phyloP scores from a whole-genome alignment of 148 eudicot species.

The Rheum nobile region DNA sequence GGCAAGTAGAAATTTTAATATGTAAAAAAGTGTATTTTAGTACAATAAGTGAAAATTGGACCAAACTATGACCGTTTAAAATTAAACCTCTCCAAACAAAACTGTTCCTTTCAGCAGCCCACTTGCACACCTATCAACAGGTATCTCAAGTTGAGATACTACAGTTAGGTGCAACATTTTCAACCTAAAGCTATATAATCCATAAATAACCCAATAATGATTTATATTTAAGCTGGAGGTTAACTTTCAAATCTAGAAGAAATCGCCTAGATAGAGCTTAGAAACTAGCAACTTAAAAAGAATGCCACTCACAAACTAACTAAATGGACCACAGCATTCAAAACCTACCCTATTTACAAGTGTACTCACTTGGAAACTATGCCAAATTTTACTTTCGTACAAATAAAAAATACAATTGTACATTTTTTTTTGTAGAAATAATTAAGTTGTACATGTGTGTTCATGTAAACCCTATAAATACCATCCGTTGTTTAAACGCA shows the following conservation, averaged over 20 bases:
- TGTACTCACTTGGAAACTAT: background rate
- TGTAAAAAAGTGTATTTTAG: too few species aligned
- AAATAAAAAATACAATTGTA: too few species aligned
- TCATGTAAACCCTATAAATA: too few species aligned
- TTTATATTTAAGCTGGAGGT: too few species aligned
- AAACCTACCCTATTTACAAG: background rate
- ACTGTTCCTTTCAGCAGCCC: background rate
- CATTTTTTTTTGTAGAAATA: too few species aligned
- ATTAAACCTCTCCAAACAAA: too few species aligned
- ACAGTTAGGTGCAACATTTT: background rate
- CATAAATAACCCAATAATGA: background rate
- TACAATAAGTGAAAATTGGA: too few species aligned
- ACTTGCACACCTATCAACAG: background rate
- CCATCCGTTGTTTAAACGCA: too few species aligned
- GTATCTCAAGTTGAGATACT: background rate
- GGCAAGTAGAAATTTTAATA: too few species aligned
- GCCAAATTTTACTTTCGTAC: background rate
- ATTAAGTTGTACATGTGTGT: too few species aligned
- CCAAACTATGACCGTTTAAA: too few species aligned
- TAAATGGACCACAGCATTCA: slow-evolving; percentile 1
- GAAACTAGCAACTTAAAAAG: background rate
- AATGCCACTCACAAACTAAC: background rate
- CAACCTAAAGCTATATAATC: background rate
- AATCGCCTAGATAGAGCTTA: background rate
- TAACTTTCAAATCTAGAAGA: background rate